Evolutionary conservation across 2,329 filamentous ascomycete species (phyloP).

Genomic region (Ophiostoma triangulosporum): DNA sequence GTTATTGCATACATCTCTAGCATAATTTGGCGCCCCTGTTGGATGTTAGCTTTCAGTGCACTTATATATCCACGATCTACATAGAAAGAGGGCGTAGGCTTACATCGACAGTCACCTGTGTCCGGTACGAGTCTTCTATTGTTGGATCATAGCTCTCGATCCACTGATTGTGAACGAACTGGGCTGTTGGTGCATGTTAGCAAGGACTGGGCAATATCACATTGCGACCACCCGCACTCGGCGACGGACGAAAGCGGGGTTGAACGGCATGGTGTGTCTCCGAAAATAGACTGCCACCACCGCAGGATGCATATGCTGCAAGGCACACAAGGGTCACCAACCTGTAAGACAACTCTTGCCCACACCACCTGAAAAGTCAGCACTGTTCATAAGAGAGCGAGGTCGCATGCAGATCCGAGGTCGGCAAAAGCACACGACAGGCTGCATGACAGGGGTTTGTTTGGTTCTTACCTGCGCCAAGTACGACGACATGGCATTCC

Average conservation of each 20-base stretch:
- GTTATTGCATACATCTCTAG: constrained; percentile 63
- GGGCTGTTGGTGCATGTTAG: constrained; percentile 38
- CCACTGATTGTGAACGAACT: constrained; percentile 91
- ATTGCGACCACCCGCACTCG: background rate
- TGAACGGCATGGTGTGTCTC: background rate
- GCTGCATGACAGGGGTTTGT: background rate
- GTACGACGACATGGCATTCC: constrained; percentile 71
- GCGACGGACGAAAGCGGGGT: no score
- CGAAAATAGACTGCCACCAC: background rate
- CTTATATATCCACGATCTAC: background rate
- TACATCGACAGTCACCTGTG: constrained; percentile 71
- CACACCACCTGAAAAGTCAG: constrained; percentile 53
- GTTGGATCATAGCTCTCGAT: constrained; percentile 77
- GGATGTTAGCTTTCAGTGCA: background rate
- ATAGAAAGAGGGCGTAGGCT: constrained; percentile 26
- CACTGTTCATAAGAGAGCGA: background rate
- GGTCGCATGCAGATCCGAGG: background rate
- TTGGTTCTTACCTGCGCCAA: constrained; percentile 54
- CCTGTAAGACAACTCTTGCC: constrained; percentile 88
- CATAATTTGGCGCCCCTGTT: constrained; percentile 71
- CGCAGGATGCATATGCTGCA: constrained; percentile 8
- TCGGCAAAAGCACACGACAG: background rate
- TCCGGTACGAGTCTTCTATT: constrained; percentile 66
- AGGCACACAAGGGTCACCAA: constrained; percentile 28
- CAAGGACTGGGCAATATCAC: background rate